Evolutionary conservation across 805 yeast species (phyloP), one percentile per base, ranked within the genome.

Genomic region (Teunomyces atbi): DNA sequence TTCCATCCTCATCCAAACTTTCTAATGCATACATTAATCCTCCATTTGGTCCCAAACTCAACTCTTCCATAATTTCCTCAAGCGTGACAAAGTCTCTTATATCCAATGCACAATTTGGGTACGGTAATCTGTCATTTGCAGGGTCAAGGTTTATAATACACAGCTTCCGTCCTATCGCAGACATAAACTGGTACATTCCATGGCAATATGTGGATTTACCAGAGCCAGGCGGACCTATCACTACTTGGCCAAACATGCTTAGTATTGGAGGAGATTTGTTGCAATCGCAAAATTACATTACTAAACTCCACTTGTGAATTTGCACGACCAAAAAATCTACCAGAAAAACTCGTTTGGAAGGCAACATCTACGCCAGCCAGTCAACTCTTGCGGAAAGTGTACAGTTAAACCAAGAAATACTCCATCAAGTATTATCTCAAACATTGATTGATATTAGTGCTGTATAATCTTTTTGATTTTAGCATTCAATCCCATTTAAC

Each of bases 181-280:
- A 85, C 57, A 92, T 76, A 65, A 94, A 94, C 70, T 94, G 98
- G 52, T 79, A 79, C 82, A 92, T 82, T 36, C 99, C 99, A 62
- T 83, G 74, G 64, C 97, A 91, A 62, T 89, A 94, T 0, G 99
- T 95, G 0, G 97, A 88, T 60, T 94, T 94, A 1, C 99, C 99
- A 0, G 96, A 79, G 1, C 99, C 99, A 0, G 99, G 99, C 0
- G 99, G 98, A 0, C 99, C 99, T 32, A 94, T 89, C 7, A 92
- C 91, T 7, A 94, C 80, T 67, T 94, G 97, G 3, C 96, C 97
- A 65, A 87, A 87, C 77, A 73, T 73, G 15, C 20, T 40, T 33
- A 3, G 19, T n/a, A n/a, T n/a, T n/a, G n/a, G n/a, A n/a, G n/a
- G n/a, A n/a, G 15, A 13, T 34, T 18, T 21, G 23, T 12, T 36